Conservation (phyloP, 2,329 filamentous ascomycete species). For the Fusarium albosuccineum region DNA sequence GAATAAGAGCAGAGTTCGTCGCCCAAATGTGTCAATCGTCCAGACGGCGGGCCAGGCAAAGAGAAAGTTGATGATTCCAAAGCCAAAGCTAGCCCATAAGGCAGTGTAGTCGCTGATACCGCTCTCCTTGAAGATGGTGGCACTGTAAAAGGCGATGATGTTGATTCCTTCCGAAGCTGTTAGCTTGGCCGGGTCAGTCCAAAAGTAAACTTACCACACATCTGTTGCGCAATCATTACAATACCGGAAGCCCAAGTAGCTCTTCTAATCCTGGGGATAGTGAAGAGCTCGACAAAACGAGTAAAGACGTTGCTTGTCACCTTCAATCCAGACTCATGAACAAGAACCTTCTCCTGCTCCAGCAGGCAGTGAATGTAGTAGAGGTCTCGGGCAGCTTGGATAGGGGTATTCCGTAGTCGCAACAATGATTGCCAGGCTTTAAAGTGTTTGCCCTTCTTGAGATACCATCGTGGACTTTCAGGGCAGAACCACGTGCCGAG, state of each 20-base stretch:
- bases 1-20: conserved; percentile 69
- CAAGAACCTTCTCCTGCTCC: conserved; percentile 47
- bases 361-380: conserved; percentile 68
- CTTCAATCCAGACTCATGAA: conserved; percentile 48
- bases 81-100: conserved; percentile 59
- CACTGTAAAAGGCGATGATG: conserved; percentile 64
- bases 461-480: conserved; percentile 75
- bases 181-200: not conserved
- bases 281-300: conserved; percentile 69
- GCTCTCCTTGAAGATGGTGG: conserved; percentile 59
- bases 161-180: conserved; percentile 50
- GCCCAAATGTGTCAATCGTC: conserved; percentile 75
- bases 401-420: conserved; percentile 67
- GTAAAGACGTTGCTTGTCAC: conserved; percentile 60
- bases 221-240: conserved; percentile 76
- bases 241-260: conserved; percentile 76
- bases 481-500: conserved; percentile 71
- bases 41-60: conserved; percentile 73
- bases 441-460: conserved; percentile 69
- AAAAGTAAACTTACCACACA: conserved; percentile 60
- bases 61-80: conserved; percentile 70
- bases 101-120: conserved; percentile 56
- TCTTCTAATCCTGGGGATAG: conserved; percentile 67
- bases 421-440: conserved; percentile 69
- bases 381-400: conserved; percentile 73